Evolutionary conservation across 257 asterid species (phyloP).

Genomic region (Henckelia pumila): DNA sequence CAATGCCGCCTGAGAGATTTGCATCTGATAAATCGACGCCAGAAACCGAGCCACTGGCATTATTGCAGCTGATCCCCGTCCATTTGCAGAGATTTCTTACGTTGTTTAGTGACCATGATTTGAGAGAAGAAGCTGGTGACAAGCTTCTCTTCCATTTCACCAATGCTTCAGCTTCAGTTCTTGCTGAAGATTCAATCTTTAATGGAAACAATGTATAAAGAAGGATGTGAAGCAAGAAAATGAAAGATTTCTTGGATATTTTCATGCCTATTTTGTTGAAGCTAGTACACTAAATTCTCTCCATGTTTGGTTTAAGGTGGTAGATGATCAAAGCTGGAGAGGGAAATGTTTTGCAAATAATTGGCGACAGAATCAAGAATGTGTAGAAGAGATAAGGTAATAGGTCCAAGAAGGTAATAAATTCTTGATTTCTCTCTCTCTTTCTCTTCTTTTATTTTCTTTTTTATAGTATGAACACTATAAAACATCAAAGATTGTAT

Average conservation of each 20-base stretch:
- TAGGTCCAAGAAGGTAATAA: background rate
- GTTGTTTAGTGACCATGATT: slow-evolving; percentile 59
- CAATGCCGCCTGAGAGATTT: slow-evolving; percentile 42
- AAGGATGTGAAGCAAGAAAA: slow-evolving; percentile 29
- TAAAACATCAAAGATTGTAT: too few relatives aligned
- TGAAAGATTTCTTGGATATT: slow-evolving; percentile 19
- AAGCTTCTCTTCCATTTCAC: slow-evolving; percentile 55
- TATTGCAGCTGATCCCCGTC: slow-evolving; percentile 58
- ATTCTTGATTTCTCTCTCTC: too few relatives aligned
- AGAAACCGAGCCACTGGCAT: slow-evolving; percentile 37
- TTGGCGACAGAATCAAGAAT: too few relatives aligned
- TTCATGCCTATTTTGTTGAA: slow-evolving; percentile 31
- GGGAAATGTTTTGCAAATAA: background rate
- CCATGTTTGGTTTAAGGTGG: slow-evolving; percentile 30
- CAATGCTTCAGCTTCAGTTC: slow-evolving; percentile 60
- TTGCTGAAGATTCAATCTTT: slow-evolving; percentile 39
- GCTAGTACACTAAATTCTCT: slow-evolving; percentile 19
- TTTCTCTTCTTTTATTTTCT: too few relatives aligned
- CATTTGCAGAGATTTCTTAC: slow-evolving; percentile 55
- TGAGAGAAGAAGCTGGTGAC: slow-evolving; percentile 34
- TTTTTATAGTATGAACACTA: background rate
- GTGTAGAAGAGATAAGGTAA: background rate
- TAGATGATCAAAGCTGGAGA: background rate
- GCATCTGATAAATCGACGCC: slow-evolving; percentile 39
- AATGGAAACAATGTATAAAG: slow-evolving; percentile 30